Evolutionary conservation across 306 rosid genomes (phyloP), one percentile per base, ranked within the genome.

Genomic region (Crotalaria pallida): DNA sequence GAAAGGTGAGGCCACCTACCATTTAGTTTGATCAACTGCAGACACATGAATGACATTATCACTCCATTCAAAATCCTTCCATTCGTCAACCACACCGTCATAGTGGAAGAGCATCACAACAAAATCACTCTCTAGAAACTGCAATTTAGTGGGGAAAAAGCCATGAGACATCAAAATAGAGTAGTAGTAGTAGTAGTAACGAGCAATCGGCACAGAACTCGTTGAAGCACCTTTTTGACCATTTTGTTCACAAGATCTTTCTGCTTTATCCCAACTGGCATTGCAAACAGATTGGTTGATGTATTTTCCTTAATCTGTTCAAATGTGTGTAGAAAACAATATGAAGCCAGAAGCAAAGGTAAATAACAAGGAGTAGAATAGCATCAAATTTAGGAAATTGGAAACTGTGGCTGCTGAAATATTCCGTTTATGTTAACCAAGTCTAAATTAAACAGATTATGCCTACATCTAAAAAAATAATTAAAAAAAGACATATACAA

Each of bases 51-150:
- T 56, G 44, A 83, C 92, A 10, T 6, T 72, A 61, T 81, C 76
- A 63, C 53, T 84, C 99, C 97, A 94, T 16, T 78, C 78, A 49
- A 81, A 79, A 12, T 43, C 83, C 72, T 70, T 91, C 99, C 99
- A 94, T 47, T 66, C 50, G 10, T 86, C 89, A 55, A 88, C 82
- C 9, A 74, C 36, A 1, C 97, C 91, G 66, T 94, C 99, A 50
- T 94, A 94, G 69, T 94, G 99, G 74, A 88, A 91, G 77, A 94
- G 92, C 89, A 88, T 94, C 72, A 94, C 88, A 57, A 15, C 65
- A 68, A 88, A 94, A 74, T 80, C 53, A 71, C 84, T 80, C 16
- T 82, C 83, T 10, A 94, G 80, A 80, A 91, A 94, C 97, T 94
- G 86, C 63, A 77, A 65, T 31, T 62, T 6, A 3, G 45, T 4